Evolutionary conservation across 805 yeast species (phyloP).

Genomic region (Zygoascus bituminiphila): DNA sequence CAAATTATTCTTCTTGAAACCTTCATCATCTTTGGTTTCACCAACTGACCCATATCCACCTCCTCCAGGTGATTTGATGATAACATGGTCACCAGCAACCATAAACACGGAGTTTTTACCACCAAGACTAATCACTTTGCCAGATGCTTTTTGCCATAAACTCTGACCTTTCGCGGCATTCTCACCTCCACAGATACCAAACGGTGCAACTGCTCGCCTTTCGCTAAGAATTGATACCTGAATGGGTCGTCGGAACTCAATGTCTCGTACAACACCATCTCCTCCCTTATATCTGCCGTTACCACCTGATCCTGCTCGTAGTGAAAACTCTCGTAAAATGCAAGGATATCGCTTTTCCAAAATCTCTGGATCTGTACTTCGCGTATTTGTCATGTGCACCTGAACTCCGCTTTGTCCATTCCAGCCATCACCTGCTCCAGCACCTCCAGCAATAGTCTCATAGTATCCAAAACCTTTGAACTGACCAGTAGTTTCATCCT

Average conservation of each 20-base stretch:
- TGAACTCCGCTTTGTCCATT: conserved; percentile 85
- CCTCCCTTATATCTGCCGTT: conserved; percentile 68
- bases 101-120: conserved; percentile 61
- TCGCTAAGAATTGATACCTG: conserved; percentile 79
- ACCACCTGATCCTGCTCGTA: conserved; percentile 76
- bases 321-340: conserved; percentile 58
- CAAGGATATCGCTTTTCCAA: conserved; percentile 87
- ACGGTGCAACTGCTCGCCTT: conserved; percentile 76
- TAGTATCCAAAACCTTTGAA: conserved; percentile 77
- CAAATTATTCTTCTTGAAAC: not conserved
- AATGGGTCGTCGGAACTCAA: conserved; percentile 66
- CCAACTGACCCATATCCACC: conserved; percentile 60
- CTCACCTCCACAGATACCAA: conserved; percentile 77
- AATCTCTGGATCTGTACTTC: conserved; percentile 86
- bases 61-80: conserved; percentile 76
- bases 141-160: conserved; percentile 32
- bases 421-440: conserved; percentile 87
- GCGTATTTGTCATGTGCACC: conserved; percentile 88
- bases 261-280: conserved; percentile 76
- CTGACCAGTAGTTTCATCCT: conserved; percentile 31
- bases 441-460: conserved; percentile 93
- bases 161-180: conserved; percentile 69
- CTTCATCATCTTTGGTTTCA: not conserved
- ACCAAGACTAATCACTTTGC: conserved; percentile 40
- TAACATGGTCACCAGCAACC: conserved; percentile 54